These are phyloP conservation scores for Dryas drummondii DNA, from an alignment of 306 rosid genomes.

Conservation along the genomic window DNA sequence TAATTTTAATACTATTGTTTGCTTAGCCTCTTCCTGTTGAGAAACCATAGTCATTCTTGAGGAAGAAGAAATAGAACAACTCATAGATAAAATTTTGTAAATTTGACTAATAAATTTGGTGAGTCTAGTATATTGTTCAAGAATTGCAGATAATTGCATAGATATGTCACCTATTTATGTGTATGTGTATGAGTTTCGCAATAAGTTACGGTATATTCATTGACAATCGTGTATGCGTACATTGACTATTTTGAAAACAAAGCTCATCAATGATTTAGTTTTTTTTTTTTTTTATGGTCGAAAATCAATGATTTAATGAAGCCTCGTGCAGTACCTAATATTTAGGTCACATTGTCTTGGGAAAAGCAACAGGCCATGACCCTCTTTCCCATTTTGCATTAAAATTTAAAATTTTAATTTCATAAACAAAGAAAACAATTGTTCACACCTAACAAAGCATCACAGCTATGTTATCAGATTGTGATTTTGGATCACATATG, in stretches of 20 bases:
- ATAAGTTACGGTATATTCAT: neutral
- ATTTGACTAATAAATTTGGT: too few relatives aligned
- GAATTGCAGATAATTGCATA: too few relatives aligned
- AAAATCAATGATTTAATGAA: neutral
- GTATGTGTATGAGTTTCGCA: neutral
- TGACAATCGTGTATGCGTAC: neutral
- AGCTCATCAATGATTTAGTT: neutral
- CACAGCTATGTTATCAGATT: too few relatives aligned
- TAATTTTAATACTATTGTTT: neutral
- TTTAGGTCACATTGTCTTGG: constrained; percentile 2
- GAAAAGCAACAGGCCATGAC: neutral
- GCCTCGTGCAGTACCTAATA: constrained; percentile 12
- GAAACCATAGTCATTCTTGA: neutral
- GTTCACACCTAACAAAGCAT: too few relatives aligned
- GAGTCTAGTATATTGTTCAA: too few relatives aligned
- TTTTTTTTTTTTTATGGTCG: too few relatives aligned
- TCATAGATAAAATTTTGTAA: too few relatives aligned
- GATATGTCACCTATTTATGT: neutral
- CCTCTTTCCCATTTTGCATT: neutral
- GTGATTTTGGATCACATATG: neutral
- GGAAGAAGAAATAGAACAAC: neutral
- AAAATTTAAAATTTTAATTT: too few relatives aligned
- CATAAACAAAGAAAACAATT: too few relatives aligned
- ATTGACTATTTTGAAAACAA: neutral
- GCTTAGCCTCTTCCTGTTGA: too few relatives aligned